Evolutionary conservation across 2,329 filamentous ascomycete genomes (phyloP).

Genomic region (Ceratocystis cacaofunesta): DNA sequence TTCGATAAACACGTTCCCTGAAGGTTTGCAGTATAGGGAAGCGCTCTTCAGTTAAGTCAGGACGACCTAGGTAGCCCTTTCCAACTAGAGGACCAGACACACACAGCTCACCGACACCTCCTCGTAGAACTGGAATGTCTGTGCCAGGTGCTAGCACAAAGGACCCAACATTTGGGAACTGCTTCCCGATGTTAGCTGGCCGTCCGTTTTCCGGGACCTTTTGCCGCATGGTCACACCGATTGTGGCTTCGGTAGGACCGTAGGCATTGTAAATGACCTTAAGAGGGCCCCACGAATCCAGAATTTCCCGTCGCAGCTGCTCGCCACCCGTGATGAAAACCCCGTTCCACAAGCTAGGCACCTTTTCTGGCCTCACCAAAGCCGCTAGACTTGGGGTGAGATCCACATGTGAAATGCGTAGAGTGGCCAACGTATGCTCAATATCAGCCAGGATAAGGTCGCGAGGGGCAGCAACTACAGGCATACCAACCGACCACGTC

Average conservation of each 20-base stretch:
- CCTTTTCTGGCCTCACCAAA: conserved; percentile 62
- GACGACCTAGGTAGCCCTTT: conserved; percentile 71
- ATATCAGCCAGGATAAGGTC: conserved; percentile 80
- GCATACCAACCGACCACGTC: conserved; percentile 85
- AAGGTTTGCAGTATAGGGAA: conserved; percentile 52
- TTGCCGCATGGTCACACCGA: conserved; percentile 82
- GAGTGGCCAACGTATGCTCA: conserved; percentile 50
- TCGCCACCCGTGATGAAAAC: conserved; percentile 92
- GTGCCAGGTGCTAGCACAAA: conserved; percentile 61
- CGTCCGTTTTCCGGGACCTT: conserved; percentile 63
- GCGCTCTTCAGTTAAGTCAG: conserved; percentile 58
- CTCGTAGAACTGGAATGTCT: conserved; percentile 55
- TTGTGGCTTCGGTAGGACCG: conserved; percentile 83
- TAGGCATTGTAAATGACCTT: conserved; percentile 84
- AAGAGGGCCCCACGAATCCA: conserved; percentile 69
- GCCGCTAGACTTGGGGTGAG: conserved; percentile 77
- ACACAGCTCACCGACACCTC: conserved; percentile 75
- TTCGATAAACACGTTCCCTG: conserved; percentile 60
- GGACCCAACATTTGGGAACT: conserved; percentile 77
- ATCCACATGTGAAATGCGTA: conserved; percentile 79
- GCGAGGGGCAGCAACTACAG: conserved; percentile 64
- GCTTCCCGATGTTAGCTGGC: conserved; percentile 72
- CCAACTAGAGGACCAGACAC: conserved; percentile 77
- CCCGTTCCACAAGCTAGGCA: conserved; percentile 62
- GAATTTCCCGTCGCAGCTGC: conserved; percentile 72